Conservation (phyloP, 148 eudicot species). For the Diospyros lotus region DNA sequence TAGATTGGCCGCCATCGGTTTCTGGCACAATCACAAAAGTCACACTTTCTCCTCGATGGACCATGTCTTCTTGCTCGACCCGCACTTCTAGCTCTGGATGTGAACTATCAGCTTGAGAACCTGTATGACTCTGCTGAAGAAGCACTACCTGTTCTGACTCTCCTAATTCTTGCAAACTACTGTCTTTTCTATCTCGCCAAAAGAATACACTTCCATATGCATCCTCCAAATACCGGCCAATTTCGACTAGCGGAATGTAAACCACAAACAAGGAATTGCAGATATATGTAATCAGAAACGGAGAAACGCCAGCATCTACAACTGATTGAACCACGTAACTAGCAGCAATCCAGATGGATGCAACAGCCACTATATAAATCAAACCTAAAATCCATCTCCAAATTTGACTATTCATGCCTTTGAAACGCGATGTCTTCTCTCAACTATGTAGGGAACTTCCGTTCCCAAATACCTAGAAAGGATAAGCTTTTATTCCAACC, state of each 20-base stretch:
- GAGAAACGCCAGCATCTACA: conserved; percentile 87
- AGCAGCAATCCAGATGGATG: conserved; percentile 95
- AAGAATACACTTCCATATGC: conserved; percentile 47
- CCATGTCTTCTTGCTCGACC: conserved; percentile 18
- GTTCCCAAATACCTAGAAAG: neutral
- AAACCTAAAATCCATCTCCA: conserved; percentile 89
- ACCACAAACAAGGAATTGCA: conserved; percentile 87
- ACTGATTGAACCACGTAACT: conserved; percentile 95
- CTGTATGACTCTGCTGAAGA: conserved; percentile 33
- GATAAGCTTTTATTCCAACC: neutral
- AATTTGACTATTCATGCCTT: conserved; percentile 55
- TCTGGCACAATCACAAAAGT: conserved; percentile 7
- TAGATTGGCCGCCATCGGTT: conserved; percentile 3
- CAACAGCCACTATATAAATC: conserved; percentile 73
- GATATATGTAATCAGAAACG: conserved; percentile 86
- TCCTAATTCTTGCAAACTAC: conserved; percentile 29
- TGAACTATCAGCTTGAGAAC: conserved; percentile 23
- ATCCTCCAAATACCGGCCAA: conserved; percentile 66
- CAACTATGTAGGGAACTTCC: neutral
- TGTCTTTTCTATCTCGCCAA: conserved; percentile 34
- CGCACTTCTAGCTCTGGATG: neutral
- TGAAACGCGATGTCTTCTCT: conserved; percentile 7
- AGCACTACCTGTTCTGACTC: conserved; percentile 57
- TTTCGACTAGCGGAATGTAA: conserved; percentile 75
- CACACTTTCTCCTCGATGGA: conserved; percentile 1